These are phyloP conservation scores for Clohesyomyces aquaticus DNA, from an alignment of 495 filamentous ascomycete species.

Conservation along the genomic window DNA sequence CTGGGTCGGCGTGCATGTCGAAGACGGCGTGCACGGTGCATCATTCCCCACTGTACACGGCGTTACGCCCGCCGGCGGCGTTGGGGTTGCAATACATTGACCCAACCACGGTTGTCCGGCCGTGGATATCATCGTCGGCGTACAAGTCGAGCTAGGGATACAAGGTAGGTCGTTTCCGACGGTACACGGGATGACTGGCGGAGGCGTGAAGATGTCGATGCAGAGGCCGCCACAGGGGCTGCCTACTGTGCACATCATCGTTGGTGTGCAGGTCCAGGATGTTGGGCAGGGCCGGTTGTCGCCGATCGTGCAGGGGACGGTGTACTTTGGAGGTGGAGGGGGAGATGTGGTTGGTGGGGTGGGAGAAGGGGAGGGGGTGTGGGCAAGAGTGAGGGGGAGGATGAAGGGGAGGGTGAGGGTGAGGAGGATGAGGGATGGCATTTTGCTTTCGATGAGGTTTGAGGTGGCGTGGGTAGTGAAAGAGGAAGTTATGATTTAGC, in stretches of 20 bases:
- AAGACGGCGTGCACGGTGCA: slow-evolving; percentile 1
- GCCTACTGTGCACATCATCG: slow-evolving; percentile 10
- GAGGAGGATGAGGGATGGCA: neutral
- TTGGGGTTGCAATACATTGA: slow-evolving; percentile 8
- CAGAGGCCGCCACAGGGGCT: slow-evolving; percentile 16
- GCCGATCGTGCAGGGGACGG: slow-evolving; percentile 20
- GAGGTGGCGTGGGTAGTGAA: neutral
- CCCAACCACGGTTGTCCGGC: slow-evolving; percentile 13
- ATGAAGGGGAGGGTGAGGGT: slow-evolving; percentile 1
- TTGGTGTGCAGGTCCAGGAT: slow-evolving; percentile 21
- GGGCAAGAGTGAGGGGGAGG: neutral
- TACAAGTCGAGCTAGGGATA: slow-evolving; percentile 2
- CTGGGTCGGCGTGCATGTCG: slow-evolving; percentile 24
- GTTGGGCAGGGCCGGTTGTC: slow-evolving; percentile 16
- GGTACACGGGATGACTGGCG: slow-evolving; percentile 20
- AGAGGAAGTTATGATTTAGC: neutral
- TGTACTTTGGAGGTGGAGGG: slow-evolving; percentile 17
- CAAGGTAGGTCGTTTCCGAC: slow-evolving; percentile 14
- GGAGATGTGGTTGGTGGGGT: neutral
- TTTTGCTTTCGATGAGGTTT: no score
- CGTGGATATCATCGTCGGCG: slow-evolving; percentile 18
- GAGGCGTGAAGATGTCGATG: slow-evolving; percentile 16
- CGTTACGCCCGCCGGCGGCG: slow-evolving; percentile 1
- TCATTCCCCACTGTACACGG: slow-evolving; percentile 27
- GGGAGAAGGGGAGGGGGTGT: neutral